Percentiles rank a stretch among this genome's conserved stretches.
phyloP scores from a whole-genome alignment of 176 grass and related monocot genomes.

The Poa pratensis region DNA sequence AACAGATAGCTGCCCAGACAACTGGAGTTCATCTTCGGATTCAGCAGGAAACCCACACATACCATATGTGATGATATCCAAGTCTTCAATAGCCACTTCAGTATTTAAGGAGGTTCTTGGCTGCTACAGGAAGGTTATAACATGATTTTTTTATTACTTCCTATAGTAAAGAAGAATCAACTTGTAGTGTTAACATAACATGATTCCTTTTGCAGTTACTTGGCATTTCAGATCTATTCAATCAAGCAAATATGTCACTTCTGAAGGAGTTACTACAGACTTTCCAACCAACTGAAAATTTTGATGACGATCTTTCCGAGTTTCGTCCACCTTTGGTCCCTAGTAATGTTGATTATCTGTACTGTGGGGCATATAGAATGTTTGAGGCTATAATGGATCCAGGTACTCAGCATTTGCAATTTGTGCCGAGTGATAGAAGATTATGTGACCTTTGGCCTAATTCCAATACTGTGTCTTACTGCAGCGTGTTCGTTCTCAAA shows the following conservation, averaged over 20 bases:
- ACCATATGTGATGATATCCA: conserved; percentile 63
- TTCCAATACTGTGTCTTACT: conserved; percentile 38
- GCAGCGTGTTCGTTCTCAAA: conserved; percentile 74
- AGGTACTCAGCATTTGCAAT: conserved; percentile 55
- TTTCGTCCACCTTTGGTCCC: conserved; percentile 49
- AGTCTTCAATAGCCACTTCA: conserved; percentile 62
- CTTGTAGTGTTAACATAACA: conserved; percentile 35
- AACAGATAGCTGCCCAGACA: conserved; percentile 62
- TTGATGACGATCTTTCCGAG: conserved; percentile 64
- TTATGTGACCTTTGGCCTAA: conserved; percentile 23
- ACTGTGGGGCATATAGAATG: conserved; percentile 67
- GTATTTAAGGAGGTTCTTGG: conserved; percentile 82
- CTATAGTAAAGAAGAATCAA: background rate
- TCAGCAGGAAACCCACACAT: conserved; percentile 82
- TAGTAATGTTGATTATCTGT: conserved; percentile 71
- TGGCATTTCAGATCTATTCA: conserved; percentile 56
- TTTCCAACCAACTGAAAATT: conserved; percentile 72
- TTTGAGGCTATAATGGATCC: conserved; percentile 69
- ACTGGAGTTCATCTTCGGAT: conserved; percentile 72
- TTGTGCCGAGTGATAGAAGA: conserved; percentile 4
- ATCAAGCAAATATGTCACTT: conserved; percentile 67
- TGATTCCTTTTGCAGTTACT: conserved; percentile 60
- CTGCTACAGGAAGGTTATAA: conserved; percentile 89
- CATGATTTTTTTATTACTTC: conserved; percentile 40
- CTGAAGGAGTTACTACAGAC: conserved; percentile 77